Percentiles rank a stretch among this genome's conserved stretches.
Evolutionary conservation across 169 alveolate genomes (phyloP).

Genomic region (Eimeria acervulina): DNA sequence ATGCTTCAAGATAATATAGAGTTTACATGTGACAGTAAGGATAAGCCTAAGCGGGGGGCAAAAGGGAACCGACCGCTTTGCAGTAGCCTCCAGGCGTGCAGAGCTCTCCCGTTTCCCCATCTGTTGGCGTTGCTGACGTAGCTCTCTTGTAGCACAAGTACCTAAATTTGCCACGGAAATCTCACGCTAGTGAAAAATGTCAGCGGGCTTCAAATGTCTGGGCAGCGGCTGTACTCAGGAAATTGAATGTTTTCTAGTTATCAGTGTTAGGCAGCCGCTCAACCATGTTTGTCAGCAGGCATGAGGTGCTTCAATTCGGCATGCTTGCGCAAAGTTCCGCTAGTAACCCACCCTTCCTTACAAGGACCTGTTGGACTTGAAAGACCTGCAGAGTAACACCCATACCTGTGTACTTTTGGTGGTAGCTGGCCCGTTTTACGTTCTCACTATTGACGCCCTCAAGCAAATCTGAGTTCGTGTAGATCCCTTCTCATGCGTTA

Average conservation of each 20-base stretch:
- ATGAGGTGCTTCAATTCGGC: too few relatives aligned
- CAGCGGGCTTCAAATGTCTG: not conserved
- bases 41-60: not conserved
- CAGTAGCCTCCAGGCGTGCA: constrained; percentile 80
- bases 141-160: constrained; percentile 74
- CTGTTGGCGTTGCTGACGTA: constrained; percentile 19
- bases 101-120: constrained; percentile 44
- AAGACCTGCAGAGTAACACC: constrained; percentile 36
- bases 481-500: not conserved
- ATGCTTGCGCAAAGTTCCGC: not conserved
- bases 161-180: not conserved
- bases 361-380: constrained; percentile 34
- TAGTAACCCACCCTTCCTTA: constrained; percentile 42
- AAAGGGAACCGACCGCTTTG: constrained; percentile 25
- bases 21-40: not conserved
- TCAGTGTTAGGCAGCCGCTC: not conserved
- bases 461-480: not conserved
- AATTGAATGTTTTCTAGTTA: not conserved
- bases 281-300: not conserved
- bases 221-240: not conserved
- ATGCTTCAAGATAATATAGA: not conserved
- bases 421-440: not conserved
- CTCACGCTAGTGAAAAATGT: not conserved
- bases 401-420: not conserved
- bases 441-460: not conserved